These are phyloP conservation scores for Capillidium rhysosporum DNA, from an alignment of 371 early-diverging fungal species.

Conservation along the genomic window DNA sequence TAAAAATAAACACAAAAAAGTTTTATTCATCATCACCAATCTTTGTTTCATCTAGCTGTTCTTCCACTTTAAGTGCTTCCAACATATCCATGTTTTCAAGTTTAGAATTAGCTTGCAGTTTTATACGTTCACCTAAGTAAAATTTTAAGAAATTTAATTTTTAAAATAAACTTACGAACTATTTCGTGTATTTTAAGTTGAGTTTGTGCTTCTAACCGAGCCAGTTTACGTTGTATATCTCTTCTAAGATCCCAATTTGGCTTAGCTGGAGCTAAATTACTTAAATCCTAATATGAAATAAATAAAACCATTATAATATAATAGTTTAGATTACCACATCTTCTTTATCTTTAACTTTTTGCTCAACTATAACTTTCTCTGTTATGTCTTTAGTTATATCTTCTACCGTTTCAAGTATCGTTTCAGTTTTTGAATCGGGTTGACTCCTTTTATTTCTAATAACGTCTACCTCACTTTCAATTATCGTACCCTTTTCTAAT, in stretches of 20 bases:
- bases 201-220: constrained; percentile 47
- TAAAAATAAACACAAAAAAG: too few relatives aligned
- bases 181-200: constrained; percentile 50
- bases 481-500: neutral
- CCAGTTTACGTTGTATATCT: constrained; percentile 55
- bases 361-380: constrained; percentile 31
- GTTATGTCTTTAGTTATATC: constrained; percentile 30
- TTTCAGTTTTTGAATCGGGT: constrained; percentile 18
- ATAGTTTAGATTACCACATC: constrained; percentile 30
- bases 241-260: constrained; percentile 80
- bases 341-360: constrained; percentile 34
- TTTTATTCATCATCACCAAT: too few relatives aligned
- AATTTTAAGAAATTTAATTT: too few relatives aligned
- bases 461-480: neutral
- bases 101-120: too few relatives aligned
- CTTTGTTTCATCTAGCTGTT: too few relatives aligned
- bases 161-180: constrained; percentile 23
- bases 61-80: too few relatives aligned
- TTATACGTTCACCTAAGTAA: too few relatives aligned
- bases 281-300: constrained; percentile 32
- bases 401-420: constrained; percentile 30
- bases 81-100: too few relatives aligned
- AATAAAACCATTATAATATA: neutral
- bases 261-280: constrained; percentile 58
- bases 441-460: neutral